These are phyloP conservation scores for Neocucurbitaria cava DNA, from an alignment of 2,329 filamentous ascomycete species.

Conservation along the genomic window DNA sequence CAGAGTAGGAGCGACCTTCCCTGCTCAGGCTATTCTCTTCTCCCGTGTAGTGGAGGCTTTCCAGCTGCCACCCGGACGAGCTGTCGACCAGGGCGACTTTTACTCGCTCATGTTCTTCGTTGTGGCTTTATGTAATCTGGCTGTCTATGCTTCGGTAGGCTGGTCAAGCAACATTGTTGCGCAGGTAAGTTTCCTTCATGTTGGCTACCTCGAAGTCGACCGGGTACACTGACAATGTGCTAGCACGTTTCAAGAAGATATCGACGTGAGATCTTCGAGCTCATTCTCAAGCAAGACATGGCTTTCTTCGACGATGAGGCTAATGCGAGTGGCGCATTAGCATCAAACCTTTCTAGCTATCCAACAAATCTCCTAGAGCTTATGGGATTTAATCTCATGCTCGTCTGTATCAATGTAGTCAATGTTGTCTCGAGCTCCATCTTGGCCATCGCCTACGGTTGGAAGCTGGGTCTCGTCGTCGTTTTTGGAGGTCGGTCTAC, in stretches of 20 bases:
- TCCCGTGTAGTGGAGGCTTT: slow-evolving; percentile 59
- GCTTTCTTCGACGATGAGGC: slow-evolving; percentile 88
- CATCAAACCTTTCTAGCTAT: slow-evolving; percentile 68
- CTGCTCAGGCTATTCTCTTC: slow-evolving; percentile 59
- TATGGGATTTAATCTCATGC: slow-evolving; percentile 85
- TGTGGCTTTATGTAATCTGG: slow-evolving; percentile 56
- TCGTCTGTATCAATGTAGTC: slow-evolving; percentile 78
- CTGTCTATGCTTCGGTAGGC: slow-evolving; percentile 57
- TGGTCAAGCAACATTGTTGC: slow-evolving; percentile 55
- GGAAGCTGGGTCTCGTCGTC: slow-evolving; percentile 84
- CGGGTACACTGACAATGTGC: background rate
- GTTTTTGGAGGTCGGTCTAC: slow-evolving; percentile 71
- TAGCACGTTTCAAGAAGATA: slow-evolving; percentile 40
- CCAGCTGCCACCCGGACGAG: slow-evolving; percentile 48
- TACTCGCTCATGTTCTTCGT: slow-evolving; percentile 65
- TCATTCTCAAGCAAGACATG: slow-evolving; percentile 91
- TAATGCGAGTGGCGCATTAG: slow-evolving; percentile 87
- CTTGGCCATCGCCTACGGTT: slow-evolving; percentile 77
- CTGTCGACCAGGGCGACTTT: slow-evolving; percentile 55
- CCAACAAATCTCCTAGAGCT: slow-evolving; percentile 89
- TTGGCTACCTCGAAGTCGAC: background rate
- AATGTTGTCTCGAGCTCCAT: slow-evolving; percentile 78
- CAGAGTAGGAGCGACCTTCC: slow-evolving; percentile 52
- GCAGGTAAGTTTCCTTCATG: slow-evolving; percentile 43
- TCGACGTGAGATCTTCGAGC: slow-evolving; percentile 71